Evolutionary conservation across 345 rosid genomes (phyloP), one percentile per base, ranked within the genome.

Genomic region (Moricandia moricandioides): DNA sequence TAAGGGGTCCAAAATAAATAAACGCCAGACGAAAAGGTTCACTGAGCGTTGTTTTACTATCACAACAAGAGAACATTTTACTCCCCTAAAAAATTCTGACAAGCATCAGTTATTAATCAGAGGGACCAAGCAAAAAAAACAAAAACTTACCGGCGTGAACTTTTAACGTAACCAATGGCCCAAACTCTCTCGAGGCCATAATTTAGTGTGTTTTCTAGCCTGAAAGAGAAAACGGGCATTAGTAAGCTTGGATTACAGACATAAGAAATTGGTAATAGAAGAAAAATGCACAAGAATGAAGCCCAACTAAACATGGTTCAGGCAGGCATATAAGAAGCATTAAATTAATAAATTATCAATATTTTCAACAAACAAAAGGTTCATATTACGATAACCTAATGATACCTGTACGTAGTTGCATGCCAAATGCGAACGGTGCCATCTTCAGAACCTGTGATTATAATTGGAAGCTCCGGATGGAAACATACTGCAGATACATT

Each of bases 161-260:
- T 75, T 79, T 85, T 95, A 82, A 90, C 82, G 69, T 87, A 88
- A 49, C 98, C 99, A 31, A 92, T 75, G 26, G 98, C 92, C 99
- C 99, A 92, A 72, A 95, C 99, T 82, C 99, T 87, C 84, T 95
- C 99, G 54, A 95, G 94, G 54, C 97, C 96, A 73, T 95, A 95
- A 80, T 95, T 95, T 65, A 85, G 79, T 7, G 83, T 83, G 74
- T 83, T 84, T 65, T 84, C 87, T 60, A 84, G 97, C 89, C 99
- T 95, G 90, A 37, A 70, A 65, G 63, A 47, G 30, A 78, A 67
- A 11, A n/a, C 47, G 40, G 66, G 56, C 61, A 67, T 68, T 40
- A 16, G 69, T 24, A 52, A 60, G 62, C 3, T 61, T 30, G 64
- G 33, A 62, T 29, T 6, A 72, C 69, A 67, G 12, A 72, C 8